A percentile compares a stretch with the other conserved stretches of the same genome.
Evolutionary conservation across 306 rosid genomes (phyloP).

Genomic region (Cicer pinnatifidum): DNA sequence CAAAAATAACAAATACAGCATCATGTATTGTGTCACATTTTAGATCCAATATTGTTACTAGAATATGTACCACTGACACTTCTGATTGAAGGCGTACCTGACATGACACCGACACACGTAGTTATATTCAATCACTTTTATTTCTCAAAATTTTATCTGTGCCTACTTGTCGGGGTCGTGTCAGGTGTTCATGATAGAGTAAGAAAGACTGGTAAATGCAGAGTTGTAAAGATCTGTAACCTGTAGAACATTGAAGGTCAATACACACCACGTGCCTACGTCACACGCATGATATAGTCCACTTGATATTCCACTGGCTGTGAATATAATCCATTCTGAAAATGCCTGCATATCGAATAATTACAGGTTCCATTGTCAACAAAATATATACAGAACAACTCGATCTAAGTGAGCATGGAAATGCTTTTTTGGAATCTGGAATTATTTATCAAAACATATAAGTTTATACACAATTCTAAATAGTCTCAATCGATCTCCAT

Average conservation of each 20-base stretch:
- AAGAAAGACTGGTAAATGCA: slow-evolving; percentile 33
- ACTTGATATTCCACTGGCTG: slow-evolving; percentile 88
- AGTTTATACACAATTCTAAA: slow-evolving; percentile 4
- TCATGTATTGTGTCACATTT: neutral
- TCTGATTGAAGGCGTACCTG: too few relatives aligned
- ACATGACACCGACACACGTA: too few relatives aligned
- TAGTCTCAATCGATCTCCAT: slow-evolving; percentile 23
- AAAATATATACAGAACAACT: slow-evolving; percentile 9
- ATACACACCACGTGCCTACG: slow-evolving; percentile 93
- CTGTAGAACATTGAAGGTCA: slow-evolving; percentile 74
- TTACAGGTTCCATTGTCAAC: slow-evolving; percentile 26
- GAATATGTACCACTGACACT: too few relatives aligned
- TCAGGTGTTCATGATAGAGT: neutral
- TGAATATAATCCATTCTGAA: slow-evolving; percentile 85
- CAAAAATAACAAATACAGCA: slow-evolving; percentile 12
- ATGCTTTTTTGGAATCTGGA: neutral
- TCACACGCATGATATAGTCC: slow-evolving; percentile 96
- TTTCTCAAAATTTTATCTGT: too few relatives aligned
- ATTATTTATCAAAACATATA: slow-evolving; percentile 19
- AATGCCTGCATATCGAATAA: slow-evolving; percentile 67
- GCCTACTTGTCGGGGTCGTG: too few relatives aligned
- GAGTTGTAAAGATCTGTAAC: slow-evolving; percentile 53
- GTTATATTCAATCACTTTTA: too few relatives aligned
- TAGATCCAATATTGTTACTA: neutral
- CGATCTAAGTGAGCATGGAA: slow-evolving; percentile 5